Evolutionary conservation across 192 early-diverging fungal species (phyloP).

Genomic region (Coemansia sp.): DNA sequence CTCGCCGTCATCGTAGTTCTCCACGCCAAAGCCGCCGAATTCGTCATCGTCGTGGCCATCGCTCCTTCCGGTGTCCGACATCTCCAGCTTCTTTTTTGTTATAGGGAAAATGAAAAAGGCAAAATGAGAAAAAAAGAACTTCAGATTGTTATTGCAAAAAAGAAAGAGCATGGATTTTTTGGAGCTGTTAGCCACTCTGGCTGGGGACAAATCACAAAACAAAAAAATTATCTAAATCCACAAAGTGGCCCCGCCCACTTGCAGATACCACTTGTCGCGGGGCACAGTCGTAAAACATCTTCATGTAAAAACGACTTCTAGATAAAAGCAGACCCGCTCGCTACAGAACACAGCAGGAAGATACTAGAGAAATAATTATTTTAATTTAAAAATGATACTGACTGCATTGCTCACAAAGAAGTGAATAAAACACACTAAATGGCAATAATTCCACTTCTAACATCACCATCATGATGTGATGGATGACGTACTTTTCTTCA

Average conservation of each 20-base stretch:
- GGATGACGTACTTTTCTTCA: neutral
- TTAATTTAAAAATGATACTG: too few species aligned
- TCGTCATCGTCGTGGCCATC: conserved; percentile 16
- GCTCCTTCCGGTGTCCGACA: neutral
- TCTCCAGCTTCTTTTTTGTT: neutral
- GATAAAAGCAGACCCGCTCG: too few species aligned
- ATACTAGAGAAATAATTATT: too few species aligned
- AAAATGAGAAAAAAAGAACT: neutral
- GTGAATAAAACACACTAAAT: neutral
- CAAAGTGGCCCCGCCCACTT: too few species aligned
- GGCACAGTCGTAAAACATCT: too few species aligned
- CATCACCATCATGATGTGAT: neutral
- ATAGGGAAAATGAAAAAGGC: neutral
- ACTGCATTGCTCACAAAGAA: too few species aligned
- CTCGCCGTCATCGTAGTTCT: conserved; percentile 7
- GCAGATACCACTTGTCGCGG: too few species aligned
- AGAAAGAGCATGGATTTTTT: neutral
- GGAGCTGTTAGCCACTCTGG: too few species aligned
- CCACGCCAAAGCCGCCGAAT: conserved; percentile 24
- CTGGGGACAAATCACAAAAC: too few species aligned
- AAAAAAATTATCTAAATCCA: too few species aligned
- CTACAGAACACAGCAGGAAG: too few species aligned
- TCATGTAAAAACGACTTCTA: too few species aligned
- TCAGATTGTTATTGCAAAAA: neutral
- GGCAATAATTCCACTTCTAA: neutral